Conservation (phyloP, 164 flowering plant species). For the Sedum album region DNA sequence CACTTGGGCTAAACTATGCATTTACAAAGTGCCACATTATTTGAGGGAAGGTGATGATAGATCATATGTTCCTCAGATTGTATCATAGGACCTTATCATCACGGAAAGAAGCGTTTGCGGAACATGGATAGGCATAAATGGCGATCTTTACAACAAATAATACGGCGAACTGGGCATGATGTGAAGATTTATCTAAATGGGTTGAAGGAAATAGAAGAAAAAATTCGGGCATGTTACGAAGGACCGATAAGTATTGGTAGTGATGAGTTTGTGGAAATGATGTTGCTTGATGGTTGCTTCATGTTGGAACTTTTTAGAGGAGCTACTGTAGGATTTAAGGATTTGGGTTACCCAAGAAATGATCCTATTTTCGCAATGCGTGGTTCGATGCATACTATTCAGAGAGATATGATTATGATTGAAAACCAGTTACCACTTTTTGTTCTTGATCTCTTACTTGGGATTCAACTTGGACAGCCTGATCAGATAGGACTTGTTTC, state of each 20-base stretch:
- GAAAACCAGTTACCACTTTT: conserved; percentile 72
- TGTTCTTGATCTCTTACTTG: conserved; percentile 39
- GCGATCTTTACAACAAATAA: conserved; percentile 39
- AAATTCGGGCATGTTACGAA: conserved; percentile 52
- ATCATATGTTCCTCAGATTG: conserved; percentile 55
- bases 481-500: conserved; percentile 36
- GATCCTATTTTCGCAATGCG: conserved; percentile 74
- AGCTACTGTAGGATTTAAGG: conserved; percentile 40
- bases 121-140: conserved; percentile 65
- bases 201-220: conserved; percentile 43
- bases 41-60: conserved; percentile 45
- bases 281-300: conserved; percentile 70
- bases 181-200: conserved; percentile 34
- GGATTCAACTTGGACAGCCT: conserved; percentile 40
- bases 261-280: conserved; percentile 53
- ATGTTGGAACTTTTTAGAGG: conserved; percentile 54
- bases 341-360: conserved; percentile 47
- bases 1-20: conserved; percentile 44
- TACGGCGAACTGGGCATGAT: conserved; percentile 38
- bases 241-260: conserved; percentile 29
- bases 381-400: conserved; percentile 60
- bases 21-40: conserved; percentile 43
- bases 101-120: conserved; percentile 31
- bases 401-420: conserved; percentile 68
- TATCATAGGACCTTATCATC: conserved; percentile 76